phyloP scores from a whole-genome alignment of 2,329 filamentous ascomycete genomes.

The Penicillium sp. region DNA sequence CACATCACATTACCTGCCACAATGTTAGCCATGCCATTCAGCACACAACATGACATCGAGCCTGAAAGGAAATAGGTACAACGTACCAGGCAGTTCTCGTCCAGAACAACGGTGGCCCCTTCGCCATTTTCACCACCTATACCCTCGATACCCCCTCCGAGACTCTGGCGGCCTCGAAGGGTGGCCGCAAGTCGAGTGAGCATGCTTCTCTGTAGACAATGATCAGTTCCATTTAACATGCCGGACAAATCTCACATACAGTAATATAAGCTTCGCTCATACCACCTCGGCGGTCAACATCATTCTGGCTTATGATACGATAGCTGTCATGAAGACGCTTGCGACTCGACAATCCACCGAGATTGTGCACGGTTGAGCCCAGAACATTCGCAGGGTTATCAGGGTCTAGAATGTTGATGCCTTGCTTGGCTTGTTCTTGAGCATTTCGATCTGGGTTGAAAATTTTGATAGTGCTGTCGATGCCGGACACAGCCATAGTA shows the following conservation, averaged over 20 bases:
- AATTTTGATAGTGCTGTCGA: slow-evolving; percentile 68
- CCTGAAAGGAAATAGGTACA: background rate
- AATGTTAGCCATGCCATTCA: slow-evolving; percentile 3
- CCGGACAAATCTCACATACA: slow-evolving; percentile 36
- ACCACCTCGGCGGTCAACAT: slow-evolving; percentile 59
- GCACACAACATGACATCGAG: background rate
- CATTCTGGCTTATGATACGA: slow-evolving; percentile 63
- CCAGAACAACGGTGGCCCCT: slow-evolving; percentile 38
- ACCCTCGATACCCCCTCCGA: slow-evolving; percentile 24
- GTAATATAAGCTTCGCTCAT: slow-evolving; percentile 60
- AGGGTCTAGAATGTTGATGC: slow-evolving; percentile 58
- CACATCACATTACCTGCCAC: slow-evolving; percentile 32
- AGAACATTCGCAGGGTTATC: slow-evolving; percentile 40
- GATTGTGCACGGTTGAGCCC: slow-evolving; percentile 25
- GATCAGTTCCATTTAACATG: background rate
- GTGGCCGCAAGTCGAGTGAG: slow-evolving; percentile 46
- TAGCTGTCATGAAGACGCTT: slow-evolving; percentile 62
- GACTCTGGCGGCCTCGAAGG: slow-evolving; percentile 39
- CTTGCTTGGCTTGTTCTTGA: slow-evolving; percentile 57
- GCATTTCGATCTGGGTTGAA: slow-evolving; percentile 62
- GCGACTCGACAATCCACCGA: slow-evolving; percentile 55
- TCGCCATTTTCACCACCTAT: slow-evolving; percentile 26
- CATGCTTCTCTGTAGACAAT: slow-evolving; percentile 45
- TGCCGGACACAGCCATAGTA: slow-evolving; percentile 65
- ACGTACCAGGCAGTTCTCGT: slow-evolving; percentile 49